Evolutionary conservation across 1,284 basidiomycete species (phyloP), one percentile per base, ranked within the genome.

Genomic region (Trametes hirsuta): DNA sequence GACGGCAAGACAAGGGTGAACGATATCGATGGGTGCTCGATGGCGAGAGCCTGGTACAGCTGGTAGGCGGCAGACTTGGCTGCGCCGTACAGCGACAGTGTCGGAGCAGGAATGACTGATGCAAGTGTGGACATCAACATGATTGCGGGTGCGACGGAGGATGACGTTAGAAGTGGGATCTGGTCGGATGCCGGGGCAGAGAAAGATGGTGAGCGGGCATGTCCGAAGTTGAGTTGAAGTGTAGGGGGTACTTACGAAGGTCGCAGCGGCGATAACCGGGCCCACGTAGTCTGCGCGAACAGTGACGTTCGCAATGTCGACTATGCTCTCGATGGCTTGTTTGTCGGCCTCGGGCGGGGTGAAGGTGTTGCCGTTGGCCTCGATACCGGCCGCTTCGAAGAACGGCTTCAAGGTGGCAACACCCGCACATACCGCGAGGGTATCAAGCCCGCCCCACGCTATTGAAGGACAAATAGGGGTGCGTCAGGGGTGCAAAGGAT

Each of bases 401-500:
- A 97, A 76, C 0, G 94, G 91, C 47, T 84, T 84, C 2, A 94
- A 80, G 2, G 93, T 89, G 1, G 92, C 93, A 0, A 95, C 91
- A 6, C 95, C 95, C 10, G 94, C 94, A 55, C 86, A 83, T 54
- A 97, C 85, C 47, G 94, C 79, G 3, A 97, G 71, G 0, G 95
- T 97, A 70, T 97, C 95, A 2, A 96, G 66, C 12, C 94, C 91
- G 3, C 75, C 77, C 90, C 93, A 93, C 59, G 79, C 93, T 95
- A 18, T 22, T 40, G 4, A 4, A 30, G 3, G 30, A 24, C 22
- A 34, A 15, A 36, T n/a, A 14, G 10, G 21, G 10, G 14, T 24
- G 11, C 34, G 30, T 30, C 2, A 14, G 24, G n/a, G n/a, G n/a
- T 49, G 24, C 47, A 40, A 40, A 3, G 11, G 10, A 25, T 49